A percentile compares a stretch with the other conserved stretches of the same genome.
phyloP scores from a whole-genome alignment of 2,329 filamentous ascomycete species.

The Alternaria metachromatica region DNA sequence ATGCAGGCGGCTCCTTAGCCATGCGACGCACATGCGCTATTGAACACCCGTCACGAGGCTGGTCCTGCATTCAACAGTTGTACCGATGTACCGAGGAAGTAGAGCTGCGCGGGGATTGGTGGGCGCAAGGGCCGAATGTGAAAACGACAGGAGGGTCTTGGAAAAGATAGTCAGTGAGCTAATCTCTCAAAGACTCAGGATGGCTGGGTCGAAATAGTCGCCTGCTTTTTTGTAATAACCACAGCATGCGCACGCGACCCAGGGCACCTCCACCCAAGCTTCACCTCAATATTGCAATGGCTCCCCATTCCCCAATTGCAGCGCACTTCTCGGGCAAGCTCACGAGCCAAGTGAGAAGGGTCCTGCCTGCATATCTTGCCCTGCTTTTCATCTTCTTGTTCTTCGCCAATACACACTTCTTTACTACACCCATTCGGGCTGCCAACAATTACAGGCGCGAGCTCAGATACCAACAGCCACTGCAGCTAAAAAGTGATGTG shows the following conservation, averaged over 20 bases:
- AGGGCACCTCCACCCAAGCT: slow-evolving; percentile 45
- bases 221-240: slow-evolving; percentile 35
- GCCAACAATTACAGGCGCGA: slow-evolving; percentile 44
- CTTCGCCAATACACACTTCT: slow-evolving; percentile 42
- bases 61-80: not conserved
- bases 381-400: slow-evolving; percentile 41
- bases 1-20: slow-evolving; percentile 9
- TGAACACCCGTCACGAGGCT: not conserved
- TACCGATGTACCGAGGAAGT: slow-evolving; percentile 19
- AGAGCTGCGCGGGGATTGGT: slow-evolving; percentile 7
- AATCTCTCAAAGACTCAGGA: slow-evolving; percentile 15
- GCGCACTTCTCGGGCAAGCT: slow-evolving; percentile 43
- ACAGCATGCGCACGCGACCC: slow-evolving; percentile 44
- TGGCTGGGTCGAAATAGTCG: slow-evolving; percentile 17
- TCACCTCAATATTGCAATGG: slow-evolving; percentile 41
- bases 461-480: slow-evolving; percentile 43
- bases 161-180: slow-evolving; percentile 20
- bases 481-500: slow-evolving; percentile 30
- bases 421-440: slow-evolving; percentile 43
- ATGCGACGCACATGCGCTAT: slow-evolving; percentile 14
- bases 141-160: slow-evolving; percentile 11
- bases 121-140: not conserved
- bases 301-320: slow-evolving; percentile 41
- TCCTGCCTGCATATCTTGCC: slow-evolving; percentile 42
- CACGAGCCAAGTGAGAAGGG: slow-evolving; percentile 44